These are phyloP conservation scores for Fusarium tuaranense DNA, from an alignment of 2,329 filamentous ascomycete species.

Conservation along the genomic window DNA sequence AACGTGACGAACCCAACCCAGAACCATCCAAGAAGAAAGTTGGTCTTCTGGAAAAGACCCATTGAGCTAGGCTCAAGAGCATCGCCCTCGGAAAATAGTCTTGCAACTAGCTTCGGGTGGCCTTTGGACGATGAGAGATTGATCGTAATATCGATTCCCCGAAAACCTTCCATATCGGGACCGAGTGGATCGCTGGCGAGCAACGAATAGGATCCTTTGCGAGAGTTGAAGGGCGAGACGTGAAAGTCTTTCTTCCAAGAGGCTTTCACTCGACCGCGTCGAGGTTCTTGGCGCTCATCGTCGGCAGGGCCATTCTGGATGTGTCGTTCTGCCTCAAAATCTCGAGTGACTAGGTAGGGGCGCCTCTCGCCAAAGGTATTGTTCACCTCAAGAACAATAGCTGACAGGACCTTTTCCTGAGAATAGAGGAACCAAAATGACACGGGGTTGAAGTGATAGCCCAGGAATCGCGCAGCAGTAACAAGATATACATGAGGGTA, in stretches of 20 bases:
- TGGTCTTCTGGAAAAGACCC: constrained; percentile 53
- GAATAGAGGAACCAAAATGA: constrained; percentile 86
- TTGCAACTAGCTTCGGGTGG: constrained; percentile 70
- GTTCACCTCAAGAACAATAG: constrained; percentile 79
- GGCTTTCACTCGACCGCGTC: constrained; percentile 54
- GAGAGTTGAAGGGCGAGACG: constrained; percentile 79
- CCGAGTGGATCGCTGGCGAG: constrained; percentile 59
- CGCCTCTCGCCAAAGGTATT: constrained; percentile 81
- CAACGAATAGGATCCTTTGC: constrained; percentile 66
- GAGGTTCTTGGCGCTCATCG: background rate
- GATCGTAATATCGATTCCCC: constrained; percentile 69
- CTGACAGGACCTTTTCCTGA: constrained; percentile 64
- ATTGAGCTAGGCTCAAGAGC: constrained; percentile 64
- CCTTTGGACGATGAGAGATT: constrained; percentile 70
- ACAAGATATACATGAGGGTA: constrained; percentile 79
- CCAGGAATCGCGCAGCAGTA: constrained; percentile 76
- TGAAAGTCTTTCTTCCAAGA: constrained; percentile 79
- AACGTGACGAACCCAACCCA: constrained; percentile 76
- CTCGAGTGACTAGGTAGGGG: constrained; percentile 45
- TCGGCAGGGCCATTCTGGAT: constrained; percentile 1
- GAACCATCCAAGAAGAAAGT: constrained; percentile 69
- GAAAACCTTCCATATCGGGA: constrained; percentile 51
- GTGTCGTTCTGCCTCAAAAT: constrained; percentile 40
- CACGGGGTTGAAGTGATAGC: constrained; percentile 80
- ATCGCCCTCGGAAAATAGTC: constrained; percentile 65